Percentiles rank a stretch among this genome's conserved stretches.
These are phyloP conservation scores for Thuja plicata DNA, from an alignment of 83 land plant species.

Conservation along the genomic window DNA sequence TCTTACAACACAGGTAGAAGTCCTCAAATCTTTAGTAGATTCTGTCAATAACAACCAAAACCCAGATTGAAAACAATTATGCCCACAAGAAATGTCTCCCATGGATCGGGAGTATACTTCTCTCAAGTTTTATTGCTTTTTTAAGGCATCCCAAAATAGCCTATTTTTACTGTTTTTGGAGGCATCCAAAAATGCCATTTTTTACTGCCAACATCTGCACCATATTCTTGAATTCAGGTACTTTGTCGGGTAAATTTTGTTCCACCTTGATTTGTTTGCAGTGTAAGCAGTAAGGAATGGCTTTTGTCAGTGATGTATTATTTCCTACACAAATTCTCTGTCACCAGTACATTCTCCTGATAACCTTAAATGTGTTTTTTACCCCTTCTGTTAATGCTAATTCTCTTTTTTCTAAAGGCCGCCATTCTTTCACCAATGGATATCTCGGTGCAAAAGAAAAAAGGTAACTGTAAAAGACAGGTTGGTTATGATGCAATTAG, in stretches of 20 bases:
- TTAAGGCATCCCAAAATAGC: neutral
- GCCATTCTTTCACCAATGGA: no score
- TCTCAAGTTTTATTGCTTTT: neutral
- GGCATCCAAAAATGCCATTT: neutral
- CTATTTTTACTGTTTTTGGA: neutral
- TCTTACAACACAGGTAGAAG: conserved; percentile 10
- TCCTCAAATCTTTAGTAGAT: neutral
- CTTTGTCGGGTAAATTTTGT: neutral
- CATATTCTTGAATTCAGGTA: neutral
- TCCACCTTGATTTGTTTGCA: neutral
- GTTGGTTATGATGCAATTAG: no score
- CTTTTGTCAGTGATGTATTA: conserved; percentile 7
- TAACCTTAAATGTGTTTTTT: neutral
- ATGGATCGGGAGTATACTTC: neutral
- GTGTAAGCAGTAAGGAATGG: conserved; percentile 9
- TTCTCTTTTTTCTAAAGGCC: no score
- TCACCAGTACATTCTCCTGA: neutral
- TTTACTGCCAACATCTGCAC: conserved; percentile 3
- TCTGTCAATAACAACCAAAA: neutral
- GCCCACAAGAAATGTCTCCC: neutral
- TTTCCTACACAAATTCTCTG: neutral
- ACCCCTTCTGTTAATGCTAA: no score
- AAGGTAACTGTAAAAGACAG: no score
- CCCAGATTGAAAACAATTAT: neutral
- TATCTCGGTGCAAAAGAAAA: no score